Percentiles rank a stretch among this genome's conserved stretches.
These are phyloP conservation scores for Dactylellina haptotyla DNA, from an alignment of 2,329 filamentous ascomycete species.

Conservation along the genomic window DNA sequence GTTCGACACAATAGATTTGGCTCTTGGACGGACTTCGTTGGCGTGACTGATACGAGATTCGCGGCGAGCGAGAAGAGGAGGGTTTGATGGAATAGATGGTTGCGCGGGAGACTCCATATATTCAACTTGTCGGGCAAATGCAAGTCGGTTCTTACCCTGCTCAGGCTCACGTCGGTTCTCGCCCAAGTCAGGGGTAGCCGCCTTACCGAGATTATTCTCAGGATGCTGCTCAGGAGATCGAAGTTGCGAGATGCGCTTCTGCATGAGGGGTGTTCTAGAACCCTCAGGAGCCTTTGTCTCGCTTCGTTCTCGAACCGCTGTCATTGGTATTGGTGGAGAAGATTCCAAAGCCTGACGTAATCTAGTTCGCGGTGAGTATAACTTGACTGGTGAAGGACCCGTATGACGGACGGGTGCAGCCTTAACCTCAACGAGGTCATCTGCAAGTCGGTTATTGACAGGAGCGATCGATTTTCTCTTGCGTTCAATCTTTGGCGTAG, in stretches of 20 bases:
- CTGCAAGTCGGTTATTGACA: background rate
- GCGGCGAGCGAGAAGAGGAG: background rate
- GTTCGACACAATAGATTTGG: constrained; percentile 14
- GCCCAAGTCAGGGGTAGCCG: background rate
- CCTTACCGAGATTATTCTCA: constrained; percentile 3
- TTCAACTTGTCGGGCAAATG: constrained; percentile 27
- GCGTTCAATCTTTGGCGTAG: constrained; percentile 34
- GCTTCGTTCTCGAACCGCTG: background rate
- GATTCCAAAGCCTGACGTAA: constrained; percentile 27
- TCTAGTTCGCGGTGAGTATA: constrained; percentile 32
- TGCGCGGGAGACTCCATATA: constrained; percentile 7
- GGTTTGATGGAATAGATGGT: background rate
- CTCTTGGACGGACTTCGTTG: constrained; percentile 23
- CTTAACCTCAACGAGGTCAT: constrained; percentile 17
- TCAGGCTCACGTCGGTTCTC: constrained; percentile 22
- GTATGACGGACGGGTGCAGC: background rate
- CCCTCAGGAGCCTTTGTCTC: constrained; percentile 11
- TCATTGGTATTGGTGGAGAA: constrained; percentile 3
- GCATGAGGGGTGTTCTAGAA: constrained; percentile 37
- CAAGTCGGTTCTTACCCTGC: constrained; percentile 3
- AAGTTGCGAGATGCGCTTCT: constrained; percentile 36
- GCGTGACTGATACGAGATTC: background rate
- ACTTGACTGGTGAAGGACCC: constrained; percentile 25
- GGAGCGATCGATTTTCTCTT: constrained; percentile 23
- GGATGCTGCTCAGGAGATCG: constrained; percentile 24